Evolutionary conservation across 1,139 yeast genomes (phyloP).

Genomic region (Yamadazyma triangularis): DNA sequence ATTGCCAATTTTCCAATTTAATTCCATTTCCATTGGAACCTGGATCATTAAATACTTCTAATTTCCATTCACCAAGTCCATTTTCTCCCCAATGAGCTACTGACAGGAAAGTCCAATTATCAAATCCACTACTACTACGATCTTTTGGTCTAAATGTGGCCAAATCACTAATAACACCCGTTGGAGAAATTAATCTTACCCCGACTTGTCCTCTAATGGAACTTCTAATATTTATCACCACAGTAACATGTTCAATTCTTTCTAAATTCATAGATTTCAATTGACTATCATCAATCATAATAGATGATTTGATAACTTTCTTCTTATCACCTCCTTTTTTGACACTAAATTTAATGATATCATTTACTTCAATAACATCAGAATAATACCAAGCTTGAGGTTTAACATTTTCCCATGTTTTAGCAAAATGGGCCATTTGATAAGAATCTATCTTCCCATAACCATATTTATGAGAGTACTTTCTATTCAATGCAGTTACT

Average conservation of each 20-base stretch:
- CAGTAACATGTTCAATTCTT: slow-evolving; percentile 80
- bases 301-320: slow-evolving; percentile 32
- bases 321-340: slow-evolving; percentile 15
- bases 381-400: slow-evolving; percentile 84
- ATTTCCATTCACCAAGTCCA: slow-evolving; percentile 79
- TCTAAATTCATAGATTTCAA: slow-evolving; percentile 58
- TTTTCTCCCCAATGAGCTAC: slow-evolving; percentile 97
- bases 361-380: slow-evolving; percentile 32
- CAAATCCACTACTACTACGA: slow-evolving; percentile 52
- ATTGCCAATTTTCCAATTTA: slow-evolving; percentile 63
- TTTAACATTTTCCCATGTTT: slow-evolving; percentile 76
- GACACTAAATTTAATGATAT: slow-evolving; percentile 17
- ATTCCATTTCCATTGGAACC: slow-evolving; percentile 30
- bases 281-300: slow-evolving; percentile 47
- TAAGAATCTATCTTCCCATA: slow-evolving; percentile 91
- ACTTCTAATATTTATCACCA: slow-evolving; percentile 68
- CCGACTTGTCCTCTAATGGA: slow-evolving; percentile 66
- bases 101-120: slow-evolving; percentile 91
- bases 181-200: slow-evolving; percentile 67
- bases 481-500: slow-evolving; percentile 51
- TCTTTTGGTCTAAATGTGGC: slow-evolving; percentile 72
- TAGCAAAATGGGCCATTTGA: slow-evolving; percentile 67
- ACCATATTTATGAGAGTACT: slow-evolving; percentile 84
- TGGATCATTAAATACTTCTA: slow-evolving; percentile 47
- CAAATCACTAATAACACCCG: slow-evolving; percentile 66